Percentiles rank a stretch among this genome's conserved stretches.
Evolutionary conservation across 176 grass and related monocot genomes (phyloP).

Genomic region (Ampelocalamus luodianensis): DNA sequence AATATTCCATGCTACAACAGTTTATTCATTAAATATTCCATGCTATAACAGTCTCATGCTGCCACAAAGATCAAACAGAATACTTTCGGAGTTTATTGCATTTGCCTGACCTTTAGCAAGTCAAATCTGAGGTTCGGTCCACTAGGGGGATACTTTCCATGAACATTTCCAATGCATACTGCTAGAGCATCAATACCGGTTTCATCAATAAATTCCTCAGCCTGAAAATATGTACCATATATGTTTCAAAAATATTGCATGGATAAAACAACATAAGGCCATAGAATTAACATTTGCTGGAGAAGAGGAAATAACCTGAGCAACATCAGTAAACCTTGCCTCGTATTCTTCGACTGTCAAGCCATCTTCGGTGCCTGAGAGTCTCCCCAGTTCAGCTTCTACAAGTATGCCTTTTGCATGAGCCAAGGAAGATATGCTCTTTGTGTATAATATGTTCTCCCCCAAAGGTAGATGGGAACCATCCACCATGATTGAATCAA

Average conservation of each 20-base stretch:
- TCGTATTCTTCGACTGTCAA: slow-evolving; percentile 88
- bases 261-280: slow-evolving; percentile 10
- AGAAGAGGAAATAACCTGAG: slow-evolving; percentile 64
- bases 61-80: not conserved
- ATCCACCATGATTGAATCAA: slow-evolving; percentile 96
- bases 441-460: slow-evolving; percentile 75
- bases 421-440: slow-evolving; percentile 68
- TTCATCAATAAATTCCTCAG: slow-evolving; percentile 80
- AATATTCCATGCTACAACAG: not conserved
- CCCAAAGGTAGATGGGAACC: slow-evolving; percentile 74
- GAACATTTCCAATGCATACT: slow-evolving; percentile 96
- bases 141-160: slow-evolving; percentile 81
- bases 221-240: slow-evolving; percentile 60
- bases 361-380: slow-evolving; percentile 92
- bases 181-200: slow-evolving; percentile 83
- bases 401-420: slow-evolving; percentile 71
- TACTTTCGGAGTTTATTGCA: slow-evolving; percentile 14
- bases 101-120: slow-evolving; percentile 80
- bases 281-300: slow-evolving; percentile 20
- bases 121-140: slow-evolving; percentile 81
- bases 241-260: slow-evolving; percentile 31
- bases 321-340: slow-evolving; percentile 78
- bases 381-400: slow-evolving; percentile 93
- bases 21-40: not conserved
- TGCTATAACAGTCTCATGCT: not conserved